Evolutionary conservation across 2,329 filamentous ascomycete species (phyloP).

Genomic region (Penicillium sp.): DNA sequence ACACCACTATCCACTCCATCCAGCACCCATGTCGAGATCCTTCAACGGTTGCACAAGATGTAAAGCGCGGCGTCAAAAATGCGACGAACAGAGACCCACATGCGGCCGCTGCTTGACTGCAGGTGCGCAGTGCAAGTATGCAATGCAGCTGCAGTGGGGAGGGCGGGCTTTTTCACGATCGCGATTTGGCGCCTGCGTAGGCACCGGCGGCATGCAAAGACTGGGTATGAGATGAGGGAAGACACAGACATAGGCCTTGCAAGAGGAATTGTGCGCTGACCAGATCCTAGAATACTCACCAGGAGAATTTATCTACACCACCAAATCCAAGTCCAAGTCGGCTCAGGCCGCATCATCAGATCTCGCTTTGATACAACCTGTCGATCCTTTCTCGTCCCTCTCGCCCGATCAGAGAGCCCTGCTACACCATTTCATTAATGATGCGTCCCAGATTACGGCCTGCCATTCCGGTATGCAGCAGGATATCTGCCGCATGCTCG

Average conservation of each 20-base stretch:
- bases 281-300: constrained; percentile 38
- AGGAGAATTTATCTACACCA: constrained; percentile 42
- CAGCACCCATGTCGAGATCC: constrained; percentile 39
- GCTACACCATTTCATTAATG: constrained; percentile 43
- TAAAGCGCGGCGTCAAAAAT: constrained; percentile 48
- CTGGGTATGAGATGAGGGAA: constrained; percentile 25
- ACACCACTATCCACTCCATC: constrained; percentile 6
- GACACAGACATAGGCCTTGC: constrained; percentile 2
- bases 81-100: constrained; percentile 43
- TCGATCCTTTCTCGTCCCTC: constrained; percentile 41
- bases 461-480: constrained; percentile 43
- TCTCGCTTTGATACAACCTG: constrained; percentile 27
- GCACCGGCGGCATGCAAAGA: constrained; percentile 36
- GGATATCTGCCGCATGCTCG: constrained; percentile 44
- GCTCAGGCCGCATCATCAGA: constrained; percentile 16
- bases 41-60: constrained; percentile 46
- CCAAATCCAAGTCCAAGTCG: constrained; percentile 20
- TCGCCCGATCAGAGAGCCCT: constrained; percentile 37
- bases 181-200: constrained; percentile 38
- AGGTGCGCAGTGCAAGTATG: constrained; percentile 40
- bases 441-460: constrained; percentile 44
- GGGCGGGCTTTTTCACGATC: constrained; percentile 44
- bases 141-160: constrained; percentile 45
- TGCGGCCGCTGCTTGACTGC: constrained; percentile 43
- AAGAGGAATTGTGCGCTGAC: constrained; percentile 37